Conservation (phyloP, 495 filamentous ascomycete genomes). For the Talaromyces ruber region DNA sequence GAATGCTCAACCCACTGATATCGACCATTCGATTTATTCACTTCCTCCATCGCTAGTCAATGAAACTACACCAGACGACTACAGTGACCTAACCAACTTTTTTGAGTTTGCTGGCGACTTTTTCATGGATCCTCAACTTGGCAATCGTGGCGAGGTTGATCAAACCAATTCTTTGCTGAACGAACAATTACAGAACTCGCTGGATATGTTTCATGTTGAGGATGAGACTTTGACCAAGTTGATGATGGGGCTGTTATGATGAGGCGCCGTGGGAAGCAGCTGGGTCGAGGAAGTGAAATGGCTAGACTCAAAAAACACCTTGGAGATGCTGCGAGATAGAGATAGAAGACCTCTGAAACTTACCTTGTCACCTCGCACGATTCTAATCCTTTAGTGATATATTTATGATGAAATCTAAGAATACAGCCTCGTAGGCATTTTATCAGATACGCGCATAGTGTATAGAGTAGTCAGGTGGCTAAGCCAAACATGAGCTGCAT, state of each 20-base stretch:
- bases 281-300: too few relatives aligned
- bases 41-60: neutral
- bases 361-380: too few relatives aligned
- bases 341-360: too few relatives aligned
- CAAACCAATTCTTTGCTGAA: neutral
- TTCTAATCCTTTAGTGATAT: too few relatives aligned
- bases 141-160: neutral
- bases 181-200: neutral
- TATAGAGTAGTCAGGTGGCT: too few relatives aligned
- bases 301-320: too few relatives aligned
- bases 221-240: constrained; percentile 33
- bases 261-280: neutral
- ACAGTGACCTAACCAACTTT: constrained; percentile 34
- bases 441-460: too few relatives aligned
- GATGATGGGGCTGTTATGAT: constrained; percentile 31
- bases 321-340: too few relatives aligned
- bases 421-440: too few relatives aligned
- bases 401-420: too few relatives aligned
- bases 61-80: constrained; percentile 9
- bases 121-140: constrained; percentile 18
- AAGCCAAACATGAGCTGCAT: too few relatives aligned
- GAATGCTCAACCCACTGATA: neutral
- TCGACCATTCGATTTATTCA: constrained; percentile 7
- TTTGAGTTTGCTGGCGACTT: constrained; percentile 33
- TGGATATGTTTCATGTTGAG: constrained; percentile 28